Evolutionary conservation across 1,139 yeast genomes (phyloP).

Genomic region (Geotrichum siamense): DNA sequence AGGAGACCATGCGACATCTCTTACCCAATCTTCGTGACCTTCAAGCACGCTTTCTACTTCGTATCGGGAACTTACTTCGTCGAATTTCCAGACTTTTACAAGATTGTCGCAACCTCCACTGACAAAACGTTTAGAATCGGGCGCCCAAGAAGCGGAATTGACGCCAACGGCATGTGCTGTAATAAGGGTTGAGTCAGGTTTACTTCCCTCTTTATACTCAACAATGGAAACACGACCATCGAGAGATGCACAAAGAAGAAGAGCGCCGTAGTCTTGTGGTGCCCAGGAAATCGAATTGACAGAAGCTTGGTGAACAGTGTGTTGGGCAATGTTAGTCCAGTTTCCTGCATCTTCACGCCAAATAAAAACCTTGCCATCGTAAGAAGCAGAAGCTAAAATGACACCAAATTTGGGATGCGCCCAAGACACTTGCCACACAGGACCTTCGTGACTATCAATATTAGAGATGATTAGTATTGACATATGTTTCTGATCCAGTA

Average conservation of each 20-base stretch:
- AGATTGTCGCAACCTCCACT: slow-evolving; percentile 94
- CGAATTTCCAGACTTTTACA: slow-evolving; percentile 83
- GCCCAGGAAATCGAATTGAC: slow-evolving; percentile 97
- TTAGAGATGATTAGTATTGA: not conserved
- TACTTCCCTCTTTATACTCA: slow-evolving; percentile 87
- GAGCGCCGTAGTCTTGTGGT: slow-evolving; percentile 94
- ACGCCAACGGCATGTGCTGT: slow-evolving; percentile 91
- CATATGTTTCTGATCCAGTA: too few species aligned
- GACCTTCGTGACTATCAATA: slow-evolving; percentile 68
- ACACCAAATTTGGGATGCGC: slow-evolving; percentile 98
- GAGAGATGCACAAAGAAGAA: slow-evolving; percentile 81
- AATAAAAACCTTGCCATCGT: slow-evolving; percentile 87
- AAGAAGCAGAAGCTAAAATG: slow-evolving; percentile 88
- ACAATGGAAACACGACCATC: slow-evolving; percentile 90
- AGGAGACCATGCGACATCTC: slow-evolving; percentile 98
- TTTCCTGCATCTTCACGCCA: slow-evolving; percentile 92
- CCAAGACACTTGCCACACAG: slow-evolving; percentile 99
- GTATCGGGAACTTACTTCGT: slow-evolving; percentile 48
- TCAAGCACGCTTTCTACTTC: slow-evolving; percentile 67
- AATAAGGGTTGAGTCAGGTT: slow-evolving; percentile 56
- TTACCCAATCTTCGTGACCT: slow-evolving; percentile 96
- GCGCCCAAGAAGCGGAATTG: slow-evolving; percentile 96
- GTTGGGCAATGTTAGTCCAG: slow-evolving; percentile 87
- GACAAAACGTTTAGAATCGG: slow-evolving; percentile 64
- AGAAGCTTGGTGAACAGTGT: slow-evolving; percentile 83